Evolutionary conservation across 1,139 yeast species (phyloP).

Genomic region (Magnusiomyces suaveolens): DNA sequence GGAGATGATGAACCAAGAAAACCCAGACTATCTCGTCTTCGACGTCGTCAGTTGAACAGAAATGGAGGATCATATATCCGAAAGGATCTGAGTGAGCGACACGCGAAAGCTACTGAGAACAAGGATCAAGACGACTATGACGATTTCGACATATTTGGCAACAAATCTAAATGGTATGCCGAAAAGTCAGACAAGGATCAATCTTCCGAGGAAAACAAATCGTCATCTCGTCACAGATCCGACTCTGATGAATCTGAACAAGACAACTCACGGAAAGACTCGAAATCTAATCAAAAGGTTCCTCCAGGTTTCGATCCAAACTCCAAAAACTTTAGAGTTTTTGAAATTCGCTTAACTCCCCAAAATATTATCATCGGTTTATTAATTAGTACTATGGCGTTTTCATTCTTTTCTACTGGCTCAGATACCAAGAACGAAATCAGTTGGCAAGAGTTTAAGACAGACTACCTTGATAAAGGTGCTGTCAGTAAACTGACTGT

Average conservation of each 20-base stretch:
- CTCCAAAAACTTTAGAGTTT: slow-evolving; percentile 16
- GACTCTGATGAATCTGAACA: background rate
- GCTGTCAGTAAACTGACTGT: slow-evolving; percentile 68
- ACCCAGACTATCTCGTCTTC: background rate
- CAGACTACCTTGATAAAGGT: slow-evolving; percentile 74
- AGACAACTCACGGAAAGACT: slow-evolving; percentile 3
- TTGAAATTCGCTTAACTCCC: slow-evolving; percentile 22
- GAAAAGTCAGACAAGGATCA: background rate
- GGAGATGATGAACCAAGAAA: background rate
- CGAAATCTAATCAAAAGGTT: slow-evolving; percentile 9
- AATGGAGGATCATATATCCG: background rate
- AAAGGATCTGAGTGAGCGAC: background rate
- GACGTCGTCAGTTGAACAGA: background rate
- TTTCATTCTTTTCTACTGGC: slow-evolving; percentile 27
- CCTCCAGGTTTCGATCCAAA: slow-evolving; percentile 20
- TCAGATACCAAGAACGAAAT: slow-evolving; percentile 35
- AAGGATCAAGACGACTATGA: background rate
- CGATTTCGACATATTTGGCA: background rate
- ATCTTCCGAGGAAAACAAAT: background rate
- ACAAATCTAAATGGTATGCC: background rate
- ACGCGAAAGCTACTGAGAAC: background rate
- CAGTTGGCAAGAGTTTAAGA: slow-evolving; percentile 86
- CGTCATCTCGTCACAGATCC: background rate
- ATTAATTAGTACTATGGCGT: slow-evolving; percentile 21
- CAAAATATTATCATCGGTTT: slow-evolving; percentile 28